Evolutionary conservation across 1,284 basidiomycete genomes (phyloP), one percentile per base, ranked within the genome.

Genomic region (Abortiporus biennis): DNA sequence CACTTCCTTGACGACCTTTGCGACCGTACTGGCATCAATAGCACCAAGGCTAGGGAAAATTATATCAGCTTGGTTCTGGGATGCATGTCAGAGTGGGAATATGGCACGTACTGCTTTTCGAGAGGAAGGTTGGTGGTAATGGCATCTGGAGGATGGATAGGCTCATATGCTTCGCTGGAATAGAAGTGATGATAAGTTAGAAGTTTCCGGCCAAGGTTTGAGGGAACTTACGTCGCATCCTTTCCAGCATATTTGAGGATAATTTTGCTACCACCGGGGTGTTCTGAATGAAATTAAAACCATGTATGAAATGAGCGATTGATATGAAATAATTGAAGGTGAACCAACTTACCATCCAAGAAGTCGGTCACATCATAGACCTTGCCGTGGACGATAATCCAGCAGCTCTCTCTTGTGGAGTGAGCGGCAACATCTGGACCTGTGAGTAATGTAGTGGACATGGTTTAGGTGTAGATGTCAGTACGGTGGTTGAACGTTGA

Each of bases 351-450:
- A 78, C 76, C 69, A 44, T 74, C 71, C 38, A 84, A 59, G 57
- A 83, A 85, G 38, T 84, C 78, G 6, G 80, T 81, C 24, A 83
- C 77, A 58, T 85, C 82, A 62, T 84, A 86, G 2, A 80, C 81
- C 32, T 80, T 71, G 42, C 78, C 80, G 55, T 85, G 82, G 5
- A 88, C 73, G 44, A 86, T 80, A 51, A 87, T 77, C 82, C 83
- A 86, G 50, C 84, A 84, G 48, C 72, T 87, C 52, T 89, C 72
- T 24, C 78, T 50, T 43, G 45, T 54, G 40, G 47, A 48, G 41
- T 61, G 59, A 21, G 47, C 52, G 16, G 54, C 56, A n/a, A 61
- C 57, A 31, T 61, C 51, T 15, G 55, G 52, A 19, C 57, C 54
- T 11, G 57, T 55, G 25, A 58, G 51, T 37, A 56, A 42, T 9